Conservation (phyloP, 768 basidiomycete species). For the Galerina sulciceps region DNA sequence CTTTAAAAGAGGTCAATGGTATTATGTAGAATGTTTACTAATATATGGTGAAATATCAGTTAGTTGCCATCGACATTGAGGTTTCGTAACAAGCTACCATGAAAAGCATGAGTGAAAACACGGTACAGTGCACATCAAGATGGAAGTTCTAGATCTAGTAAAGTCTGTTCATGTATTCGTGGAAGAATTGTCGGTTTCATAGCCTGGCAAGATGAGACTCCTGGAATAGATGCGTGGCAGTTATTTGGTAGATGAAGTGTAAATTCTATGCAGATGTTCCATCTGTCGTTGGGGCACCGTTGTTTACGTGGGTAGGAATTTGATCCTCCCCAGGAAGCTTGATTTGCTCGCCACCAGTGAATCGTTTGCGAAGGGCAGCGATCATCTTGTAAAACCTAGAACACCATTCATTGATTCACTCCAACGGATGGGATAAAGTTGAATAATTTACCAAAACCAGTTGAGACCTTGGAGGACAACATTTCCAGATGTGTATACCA, state of each 20-base stretch:
- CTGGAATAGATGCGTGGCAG: neutral
- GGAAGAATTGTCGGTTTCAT: neutral
- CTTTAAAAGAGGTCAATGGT: too few species aligned
- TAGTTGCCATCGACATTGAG: too few species aligned
- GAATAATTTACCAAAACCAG: conserved; percentile 68
- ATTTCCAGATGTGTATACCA: conserved; percentile 63
- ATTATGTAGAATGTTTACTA: too few species aligned
- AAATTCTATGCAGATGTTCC: neutral
- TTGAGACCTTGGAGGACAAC: conserved; percentile 73
- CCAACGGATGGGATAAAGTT: neutral
- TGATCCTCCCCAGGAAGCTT: conserved; percentile 22
- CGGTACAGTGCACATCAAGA: neutral
- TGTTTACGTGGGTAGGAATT: conserved; percentile 7
- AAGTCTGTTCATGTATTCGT: neutral
- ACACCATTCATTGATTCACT: neutral
- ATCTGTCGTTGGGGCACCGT: neutral
- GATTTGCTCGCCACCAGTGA: conserved; percentile 33
- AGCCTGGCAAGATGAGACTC: neutral
- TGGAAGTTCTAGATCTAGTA: neutral
- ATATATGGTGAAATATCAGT: too few species aligned
- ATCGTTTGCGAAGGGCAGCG: conserved; percentile 63
- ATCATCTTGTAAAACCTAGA: conserved; percentile 80
- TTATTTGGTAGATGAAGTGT: neutral
- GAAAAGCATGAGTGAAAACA: neutral
- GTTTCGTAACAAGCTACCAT: too few species aligned